Base-by-base conservation (phyloP, 2,329 filamentous ascomycete species). In the Proliferodiscus dingleyae region DNA sequence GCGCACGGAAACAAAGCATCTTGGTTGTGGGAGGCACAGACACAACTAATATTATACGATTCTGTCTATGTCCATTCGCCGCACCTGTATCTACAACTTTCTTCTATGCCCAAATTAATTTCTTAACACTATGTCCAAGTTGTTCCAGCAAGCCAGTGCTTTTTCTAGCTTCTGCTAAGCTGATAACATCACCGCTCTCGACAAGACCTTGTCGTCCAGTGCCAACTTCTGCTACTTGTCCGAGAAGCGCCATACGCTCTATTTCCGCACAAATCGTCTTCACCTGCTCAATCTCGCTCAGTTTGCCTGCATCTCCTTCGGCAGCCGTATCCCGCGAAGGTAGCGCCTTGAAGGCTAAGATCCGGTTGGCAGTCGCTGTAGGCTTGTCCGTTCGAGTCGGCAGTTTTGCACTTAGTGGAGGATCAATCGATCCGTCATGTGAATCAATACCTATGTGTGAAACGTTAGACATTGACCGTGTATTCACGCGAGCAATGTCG, bases 81-180 rank as follows among this genome's bases (percentile, higher is more conserved):
- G n/a, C n/a, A n/a, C 34, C 34, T 21, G 4, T 37, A 37, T 1
- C 13, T 23, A 7, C 18, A n/a, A 15, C 24, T 6, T 23, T n/a
- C 34, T 6, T 37, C 34, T 41, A 63, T n/a, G 61, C 62, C 93
- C 93, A 97, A 10, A 98, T 89, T 63, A 97, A 68, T 72, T 88
- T 95, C 78, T 95, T 96, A 59, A 97, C 75, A 48, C 85, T 86
- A 71, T 97, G 89, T 2, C 89, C 88, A 60, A 94, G 68, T 64
- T 91, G 84, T 67, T 96, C 91, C 42, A 97, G 65, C 57, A 94
- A 74, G 0, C 89, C 87, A 0, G 91, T 96, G 50, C 84, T 89
- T 71, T 79, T 86, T 74, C 80, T 91, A 46, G 93, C 93, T 61
- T 96, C 89, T 2, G 80, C 81, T 43, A 95, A 65, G 19, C 83